phyloP scores from a whole-genome alignment of 768 basidiomycete species.

The Phaeotremella fagi region DNA sequence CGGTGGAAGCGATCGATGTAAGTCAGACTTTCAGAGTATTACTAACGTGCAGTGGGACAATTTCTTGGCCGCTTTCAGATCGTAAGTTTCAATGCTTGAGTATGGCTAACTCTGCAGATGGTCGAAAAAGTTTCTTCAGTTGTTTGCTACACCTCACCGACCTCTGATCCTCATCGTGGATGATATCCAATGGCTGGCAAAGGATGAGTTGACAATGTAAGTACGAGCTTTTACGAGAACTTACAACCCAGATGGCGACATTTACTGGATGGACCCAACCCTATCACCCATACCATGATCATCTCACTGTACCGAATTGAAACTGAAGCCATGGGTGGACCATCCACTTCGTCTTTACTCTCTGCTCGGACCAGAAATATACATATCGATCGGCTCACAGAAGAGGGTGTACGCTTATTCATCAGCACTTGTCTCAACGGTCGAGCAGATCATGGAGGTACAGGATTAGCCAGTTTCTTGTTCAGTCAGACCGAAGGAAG shows the following conservation, averaged over 20 bases:
- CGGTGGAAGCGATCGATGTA: conserved; percentile 11
- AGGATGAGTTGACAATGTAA: conserved; percentile 11
- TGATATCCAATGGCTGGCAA: conserved; percentile 36
- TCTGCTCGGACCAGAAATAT: conserved; percentile 6
- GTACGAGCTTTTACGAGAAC: background rate
- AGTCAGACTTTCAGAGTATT: background rate
- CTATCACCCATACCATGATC: conserved; percentile 23
- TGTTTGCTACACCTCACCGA: conserved; percentile 21
- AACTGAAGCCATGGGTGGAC: background rate
- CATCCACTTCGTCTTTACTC: conserved; percentile 3
- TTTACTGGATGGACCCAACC: conserved; percentile 15
- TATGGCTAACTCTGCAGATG: background rate
- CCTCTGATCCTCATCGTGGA: conserved; percentile 35
- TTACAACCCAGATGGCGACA: conserved; percentile 16
- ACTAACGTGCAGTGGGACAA: conserved; percentile 9
- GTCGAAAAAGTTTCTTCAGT: conserved; percentile 20
- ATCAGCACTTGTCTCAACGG: conserved; percentile 9
- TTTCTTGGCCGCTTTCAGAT: conserved; percentile 16
- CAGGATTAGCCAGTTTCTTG: conserved; percentile 14
- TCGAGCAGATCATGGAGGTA: background rate
- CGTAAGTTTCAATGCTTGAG: background rate
- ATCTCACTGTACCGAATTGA: conserved; percentile 21
- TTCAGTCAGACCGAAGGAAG: conserved; percentile 25
- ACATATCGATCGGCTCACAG: conserved; percentile 5
- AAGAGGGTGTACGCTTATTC: conserved; percentile 12